Base-by-base conservation (phyloP, 1,284 basidiomycete genomes). In the Malassezia equina region DNA sequence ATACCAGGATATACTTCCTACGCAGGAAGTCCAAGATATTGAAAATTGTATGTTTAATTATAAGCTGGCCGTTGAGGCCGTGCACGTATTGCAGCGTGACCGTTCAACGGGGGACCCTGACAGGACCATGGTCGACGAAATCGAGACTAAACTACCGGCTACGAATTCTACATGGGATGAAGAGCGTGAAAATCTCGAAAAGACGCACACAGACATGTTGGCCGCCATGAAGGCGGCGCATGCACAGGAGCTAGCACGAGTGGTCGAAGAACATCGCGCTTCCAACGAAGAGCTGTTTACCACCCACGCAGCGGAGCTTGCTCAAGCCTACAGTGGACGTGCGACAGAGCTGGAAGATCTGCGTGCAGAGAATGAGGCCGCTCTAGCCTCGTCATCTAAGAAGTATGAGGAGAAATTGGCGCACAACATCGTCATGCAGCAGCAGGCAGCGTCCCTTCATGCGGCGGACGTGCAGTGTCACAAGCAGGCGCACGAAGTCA, bases 1-100 rank as follows among this genome's bases (percentile, higher is more conserved):
- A 32, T 21, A 21, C 19, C 21, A 13, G 8, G 25, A 43, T 23
- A 9, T 15, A 4, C 11, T 11, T 19, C 24, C 23, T 6, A 21
- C 31, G n/a, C 31, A 19, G 1, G 32, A 25, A 9, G 28, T 12
- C 7, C 27, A 33, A 9, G 19, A 39, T 21, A 40, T 52, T 13
- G 29, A 50, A 15, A 34, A 45, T 21, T 24, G 17, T 13, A 40
- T 25, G n/a, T 55, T 55, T 17, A 56, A 56, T 31, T 56, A 56
- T 34, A 34, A 44, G 9, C 23, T 57, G n/a, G 49, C 55, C 12
- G 13, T 52, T n/a, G 47, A 56, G 11, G 54, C 54, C 17, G 36
- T 56, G 13, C 29, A 21, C 23, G 23, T 33, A 7, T 15, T 51
- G 23, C 42, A 56, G 32, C 25, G 24, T 3, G 27, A 41, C 19